Percentiles rank a stretch among this genome's conserved stretches.
These are phyloP conservation scores for Penicillium sp. DNA, from an alignment of 2,329 filamentous ascomycete genomes.

Conservation along the genomic window DNA sequence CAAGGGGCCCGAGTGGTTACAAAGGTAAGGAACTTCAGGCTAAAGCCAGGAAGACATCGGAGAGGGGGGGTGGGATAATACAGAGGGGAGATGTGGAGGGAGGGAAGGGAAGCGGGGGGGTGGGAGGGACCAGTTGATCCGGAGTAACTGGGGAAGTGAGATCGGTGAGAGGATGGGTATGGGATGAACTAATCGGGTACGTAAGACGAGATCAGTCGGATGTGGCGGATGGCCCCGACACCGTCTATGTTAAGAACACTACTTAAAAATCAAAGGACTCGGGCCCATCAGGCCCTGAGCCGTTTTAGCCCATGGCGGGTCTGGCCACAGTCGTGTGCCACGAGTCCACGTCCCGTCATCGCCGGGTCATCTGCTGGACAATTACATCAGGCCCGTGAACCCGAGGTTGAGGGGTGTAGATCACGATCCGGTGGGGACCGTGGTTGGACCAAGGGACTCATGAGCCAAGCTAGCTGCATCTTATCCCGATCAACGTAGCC, in stretches of 20 bases:
- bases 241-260: neutral
- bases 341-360: constrained; percentile 2
- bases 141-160: constrained; percentile 26
- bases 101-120: constrained; percentile 3
- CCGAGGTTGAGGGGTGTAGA: neutral
- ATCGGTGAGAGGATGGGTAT: constrained; percentile 13
- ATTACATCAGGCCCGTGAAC: constrained; percentile 2
- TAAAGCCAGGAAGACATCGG: constrained; percentile 6
- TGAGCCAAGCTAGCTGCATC: neutral
- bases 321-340: constrained; percentile 6
- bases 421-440: neutral
- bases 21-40: neutral
- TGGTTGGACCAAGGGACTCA: neutral
- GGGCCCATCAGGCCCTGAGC: neutral
- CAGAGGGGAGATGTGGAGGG: neutral
- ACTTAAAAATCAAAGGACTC: neutral
- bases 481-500: neutral
- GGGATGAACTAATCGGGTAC: constrained; percentile 9
- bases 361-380: neutral
- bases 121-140: constrained; percentile 3
- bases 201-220: constrained; percentile 13
- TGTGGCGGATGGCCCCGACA: constrained; percentile 12
- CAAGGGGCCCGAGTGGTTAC: neutral
- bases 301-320: neutral
- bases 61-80: neutral